Base-by-base conservation (phyloP, 2,329 filamentous ascomycete species). In the Fusarium metavorans region DNA sequence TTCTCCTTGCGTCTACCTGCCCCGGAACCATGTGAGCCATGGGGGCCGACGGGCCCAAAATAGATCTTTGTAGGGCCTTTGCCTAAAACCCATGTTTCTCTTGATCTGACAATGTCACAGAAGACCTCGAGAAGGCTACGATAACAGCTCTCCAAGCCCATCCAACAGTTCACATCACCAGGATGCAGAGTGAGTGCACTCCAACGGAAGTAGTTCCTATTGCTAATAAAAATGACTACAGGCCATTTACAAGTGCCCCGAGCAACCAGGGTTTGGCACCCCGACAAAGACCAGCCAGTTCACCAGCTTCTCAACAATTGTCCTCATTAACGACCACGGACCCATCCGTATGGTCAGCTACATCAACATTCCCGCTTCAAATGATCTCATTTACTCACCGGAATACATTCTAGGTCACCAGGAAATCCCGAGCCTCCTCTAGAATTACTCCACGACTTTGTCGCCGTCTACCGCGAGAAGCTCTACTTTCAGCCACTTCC, bases 1-100 rank as follows among this genome's bases (percentile, higher is more conserved):
- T 14, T 68, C 76, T 18, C 58, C 65, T 0, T 78, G 76, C 14
- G 56, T 71, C 2, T 78, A 78, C 62, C 76, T 78, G 1, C 76
- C 76, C 2, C 56, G 73, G 0, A 75, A 70, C 10, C 67, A 70
- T 11, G 41, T 52, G 2, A 62, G 58, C 14, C 58, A 25, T 41
- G 20, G 37, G 18, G 54, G 9, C 6, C 16, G 66, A 2, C 48
- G 27, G 30, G 11, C 56, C 13, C 23, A 60, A 14, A 39, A 48
- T 11, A 64, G 69, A 3, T 39, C 35, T 2, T 59, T 66, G 74
- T 75, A 63, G 35, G 16, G 1, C 1, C 6, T n/a, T 37, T 16
- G 0, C 6, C 11, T 6, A 18, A n/a, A 16, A 16, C 43, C 45
- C 18, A 2, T n/a, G 11, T 52, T 25, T 2, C 23, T 25, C 10